Base-by-base conservation (phyloP, 345 rosid genomes). In the Cardamine resedifolia region DNA sequence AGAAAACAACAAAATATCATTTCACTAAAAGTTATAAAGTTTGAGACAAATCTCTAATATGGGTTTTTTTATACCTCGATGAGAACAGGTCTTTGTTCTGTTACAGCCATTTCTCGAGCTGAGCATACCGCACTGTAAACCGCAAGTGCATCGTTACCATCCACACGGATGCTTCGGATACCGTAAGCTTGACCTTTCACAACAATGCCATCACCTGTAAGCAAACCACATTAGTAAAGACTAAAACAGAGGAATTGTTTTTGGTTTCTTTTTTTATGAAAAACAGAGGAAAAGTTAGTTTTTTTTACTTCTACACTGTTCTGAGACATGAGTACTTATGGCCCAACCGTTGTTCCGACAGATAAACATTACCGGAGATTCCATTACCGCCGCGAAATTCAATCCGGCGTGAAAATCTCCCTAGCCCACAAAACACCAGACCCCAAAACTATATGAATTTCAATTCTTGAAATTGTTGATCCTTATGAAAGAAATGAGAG, bases 271-370 rank as follows among this genome's bases (percentile, higher is more conserved):
- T 3, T 14, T 18, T 30, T 20, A 27, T 41, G 5, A 3, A 34
- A 66, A 58, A 50, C 63, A 67, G 63, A 67, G 63, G 39, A 59
- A 67, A 47, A 18, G 43, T 51, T 39, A 34, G 62, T n/a, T 36
- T 68, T 64, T 10, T 45, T 6, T 88, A 90, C 95, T 91, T 81
- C 91, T 79, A 60, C 87, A 91, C 59, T 91, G 97, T 71, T 91
- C 92, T 14, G 85, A 81, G 53, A 81, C 63, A 21, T 81, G 83
- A 41, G 97, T 91, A 56, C 97, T 91, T 61, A 91, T 91, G 15
- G 97, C 97, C 92, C 95, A 91, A 67, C 97, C 95, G 58, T 88
- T 91, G 85, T 91, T 91, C 5, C 97, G 85, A 62, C 97, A 91
- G 58, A 91, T 62, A 59, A 88, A 88, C 49, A 91, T 68, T 0